These are phyloP conservation scores for Colletotrichum melonis DNA, from an alignment of 2,329 filamentous ascomycete species.

Conservation along the genomic window DNA sequence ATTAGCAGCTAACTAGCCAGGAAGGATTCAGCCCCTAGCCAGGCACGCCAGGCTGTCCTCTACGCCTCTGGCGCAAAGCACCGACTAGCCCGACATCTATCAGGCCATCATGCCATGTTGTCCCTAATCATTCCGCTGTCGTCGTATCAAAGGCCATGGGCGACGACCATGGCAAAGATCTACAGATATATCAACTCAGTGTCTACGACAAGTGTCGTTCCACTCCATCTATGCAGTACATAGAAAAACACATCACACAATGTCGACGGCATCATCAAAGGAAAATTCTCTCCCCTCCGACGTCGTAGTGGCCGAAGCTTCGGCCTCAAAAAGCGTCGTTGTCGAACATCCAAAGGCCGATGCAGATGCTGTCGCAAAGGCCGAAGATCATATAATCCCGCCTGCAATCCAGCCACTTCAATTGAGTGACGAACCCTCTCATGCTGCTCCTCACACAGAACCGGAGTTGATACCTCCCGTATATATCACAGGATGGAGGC, in stretches of 20 bases:
- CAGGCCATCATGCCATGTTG: neutral
- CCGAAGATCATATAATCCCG: neutral
- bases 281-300: neutral
- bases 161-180: neutral
- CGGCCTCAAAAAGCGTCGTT: neutral
- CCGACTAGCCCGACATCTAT: neutral
- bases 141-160: neutral
- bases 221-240: neutral
- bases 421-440: neutral
- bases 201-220: neutral
- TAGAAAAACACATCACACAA: neutral
- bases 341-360: constrained; percentile 7
- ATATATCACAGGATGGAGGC: constrained; percentile 15
- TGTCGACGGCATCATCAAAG: neutral
- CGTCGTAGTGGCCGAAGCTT: neutral
- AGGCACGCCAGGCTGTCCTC: neutral
- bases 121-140: neutral
- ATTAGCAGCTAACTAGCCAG: neutral
- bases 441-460: neutral
- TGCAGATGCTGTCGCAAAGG: neutral
- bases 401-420: neutral
- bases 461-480: neutral
- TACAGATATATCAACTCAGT: neutral
- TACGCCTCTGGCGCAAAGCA: neutral
- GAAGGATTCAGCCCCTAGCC: neutral